Percentiles rank a stretch among this genome's conserved stretches.
Evolutionary conservation across 1,284 basidiomycete genomes (phyloP).

Genomic region (Butyriboletus appendiculatus): DNA sequence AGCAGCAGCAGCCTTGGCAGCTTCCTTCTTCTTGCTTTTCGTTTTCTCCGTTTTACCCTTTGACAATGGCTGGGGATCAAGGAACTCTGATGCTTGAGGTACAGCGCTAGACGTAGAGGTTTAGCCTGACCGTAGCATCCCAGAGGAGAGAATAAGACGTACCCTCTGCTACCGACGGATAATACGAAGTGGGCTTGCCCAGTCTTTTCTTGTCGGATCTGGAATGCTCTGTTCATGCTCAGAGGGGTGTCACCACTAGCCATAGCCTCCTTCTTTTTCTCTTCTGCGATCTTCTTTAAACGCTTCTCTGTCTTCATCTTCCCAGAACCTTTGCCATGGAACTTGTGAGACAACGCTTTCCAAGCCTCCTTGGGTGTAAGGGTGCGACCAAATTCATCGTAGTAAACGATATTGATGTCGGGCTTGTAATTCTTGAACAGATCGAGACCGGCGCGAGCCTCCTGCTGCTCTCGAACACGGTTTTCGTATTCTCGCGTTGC

Average conservation of each 20-base stretch:
- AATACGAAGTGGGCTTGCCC: constrained; percentile 94
- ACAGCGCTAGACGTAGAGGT: constrained; percentile 58
- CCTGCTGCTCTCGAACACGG: constrained; percentile 86
- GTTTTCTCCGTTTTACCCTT: constrained; percentile 78
- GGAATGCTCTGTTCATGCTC: constrained; percentile 91
- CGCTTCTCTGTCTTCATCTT: constrained; percentile 95
- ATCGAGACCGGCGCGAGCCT: constrained; percentile 83
- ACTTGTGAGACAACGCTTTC: constrained; percentile 94
- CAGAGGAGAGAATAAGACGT: constrained; percentile 30
- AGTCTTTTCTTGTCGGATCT: constrained; percentile 86
- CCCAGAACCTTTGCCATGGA: constrained; percentile 94
- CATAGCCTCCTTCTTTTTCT: constrained; percentile 91
- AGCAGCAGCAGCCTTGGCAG: constrained; percentile 46
- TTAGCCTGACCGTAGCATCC: constrained; percentile 5
- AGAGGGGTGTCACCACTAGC: constrained; percentile 89
- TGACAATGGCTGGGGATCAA: constrained; percentile 72
- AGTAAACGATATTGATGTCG: constrained; percentile 94
- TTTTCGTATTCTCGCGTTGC: constrained; percentile 95
- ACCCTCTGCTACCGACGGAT: constrained; percentile 93
- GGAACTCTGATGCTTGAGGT: constrained; percentile 74
- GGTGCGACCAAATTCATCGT: constrained; percentile 92
- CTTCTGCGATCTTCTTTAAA: constrained; percentile 91
- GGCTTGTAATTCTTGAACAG: constrained; percentile 95
- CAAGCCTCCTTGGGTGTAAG: constrained; percentile 95
- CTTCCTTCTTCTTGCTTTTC: constrained; percentile 74